Evolutionary conservation across 495 filamentous ascomycete species (phyloP).

Genomic region (Xylaria nigripes): DNA sequence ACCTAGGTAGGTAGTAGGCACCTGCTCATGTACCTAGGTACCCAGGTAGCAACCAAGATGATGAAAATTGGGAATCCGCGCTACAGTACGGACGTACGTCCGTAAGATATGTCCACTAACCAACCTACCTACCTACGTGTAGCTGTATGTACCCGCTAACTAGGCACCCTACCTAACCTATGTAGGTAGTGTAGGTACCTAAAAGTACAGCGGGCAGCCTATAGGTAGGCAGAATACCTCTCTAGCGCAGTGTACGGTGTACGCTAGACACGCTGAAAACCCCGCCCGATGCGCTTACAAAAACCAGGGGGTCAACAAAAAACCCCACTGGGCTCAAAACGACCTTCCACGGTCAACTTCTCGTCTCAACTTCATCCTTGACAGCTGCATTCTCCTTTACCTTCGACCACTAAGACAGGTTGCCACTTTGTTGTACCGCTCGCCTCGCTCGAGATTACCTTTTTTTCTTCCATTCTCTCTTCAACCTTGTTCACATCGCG

Average conservation of each 20-base stretch:
- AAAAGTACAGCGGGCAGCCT: not conserved
- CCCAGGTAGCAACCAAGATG: too few relatives aligned
- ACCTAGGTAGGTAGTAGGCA: too few relatives aligned
- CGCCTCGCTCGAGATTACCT: conserved; percentile 10
- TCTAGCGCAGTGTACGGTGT: conserved; percentile 16
- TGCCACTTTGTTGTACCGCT: conserved; percentile 15
- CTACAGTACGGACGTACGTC: too few relatives aligned
- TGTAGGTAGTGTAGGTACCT: too few relatives aligned
- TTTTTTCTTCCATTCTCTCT: conserved; percentile 11
- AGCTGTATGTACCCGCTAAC: too few relatives aligned
- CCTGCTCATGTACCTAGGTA: too few relatives aligned
- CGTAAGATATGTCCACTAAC: too few relatives aligned
- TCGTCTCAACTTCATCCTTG: conserved; percentile 21
- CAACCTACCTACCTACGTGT: too few relatives aligned
- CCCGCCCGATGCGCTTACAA: conserved; percentile 16
- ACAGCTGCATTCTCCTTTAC: conserved; percentile 13
- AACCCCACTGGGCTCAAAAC: conserved; percentile 27
- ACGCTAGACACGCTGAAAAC: conserved; percentile 5
- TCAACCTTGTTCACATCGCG: conserved; percentile 17
- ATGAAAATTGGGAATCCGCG: too few relatives aligned
- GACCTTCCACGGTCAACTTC: conserved; percentile 24
- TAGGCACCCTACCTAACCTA: too few relatives aligned
- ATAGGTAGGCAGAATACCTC: not conserved
- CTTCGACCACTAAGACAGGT: conserved; percentile 11
- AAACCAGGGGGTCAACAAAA: conserved; percentile 28